Evolutionary conservation across 805 yeast genomes (phyloP), one percentile per base, ranked within the genome.

Genomic region (Suhomyces canberraensis): DNA sequence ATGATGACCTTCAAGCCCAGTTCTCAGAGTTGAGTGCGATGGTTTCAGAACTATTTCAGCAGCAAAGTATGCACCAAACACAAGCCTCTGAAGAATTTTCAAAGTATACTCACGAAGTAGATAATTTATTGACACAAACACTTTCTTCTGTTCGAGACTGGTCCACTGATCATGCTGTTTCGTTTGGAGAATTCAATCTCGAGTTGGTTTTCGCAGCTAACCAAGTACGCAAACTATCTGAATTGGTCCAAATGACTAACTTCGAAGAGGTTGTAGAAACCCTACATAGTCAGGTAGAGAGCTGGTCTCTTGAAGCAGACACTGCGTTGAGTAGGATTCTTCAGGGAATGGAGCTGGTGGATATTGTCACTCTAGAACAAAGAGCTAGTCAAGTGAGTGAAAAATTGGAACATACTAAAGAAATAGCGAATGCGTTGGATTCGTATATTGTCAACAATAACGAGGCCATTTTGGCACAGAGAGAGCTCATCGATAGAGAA

Each of bases 1-100:
- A 24, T 24, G 22, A 19, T 1, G 22, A 22, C 8, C 29, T 54
- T 9, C 33, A 18, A 13, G 11, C 15, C 25, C 26, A 29, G 18
- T 29, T 37, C 15, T 18, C n/a, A 6, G 11, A 18, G 11, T 16
- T 37, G 9, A 15, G 24, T 13, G 11, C 17, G 2, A 13, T 24
- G 14, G 24, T 36, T 26, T 8, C 4, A 4, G n/a, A 24, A 19
- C 16, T 30, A 11, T 15, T 15, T 9, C 16, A 25, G 15, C 24
- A 31, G 16, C 39, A 31, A 8, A 13, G 27, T 4, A 11, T 13
- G 8, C 11, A 18, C 5, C 25, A 26, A 6, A 18, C 16, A 9
- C 17, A 26, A 18, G 27, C 27, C 14, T 31, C 25, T 1, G 18
- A 24, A 7, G 36, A 39, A 7, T 18, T 39, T 11, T 9, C 15